Conservation (phyloP, 2,329 filamentous ascomycete species). For the Monosporascus sp. region DNA sequence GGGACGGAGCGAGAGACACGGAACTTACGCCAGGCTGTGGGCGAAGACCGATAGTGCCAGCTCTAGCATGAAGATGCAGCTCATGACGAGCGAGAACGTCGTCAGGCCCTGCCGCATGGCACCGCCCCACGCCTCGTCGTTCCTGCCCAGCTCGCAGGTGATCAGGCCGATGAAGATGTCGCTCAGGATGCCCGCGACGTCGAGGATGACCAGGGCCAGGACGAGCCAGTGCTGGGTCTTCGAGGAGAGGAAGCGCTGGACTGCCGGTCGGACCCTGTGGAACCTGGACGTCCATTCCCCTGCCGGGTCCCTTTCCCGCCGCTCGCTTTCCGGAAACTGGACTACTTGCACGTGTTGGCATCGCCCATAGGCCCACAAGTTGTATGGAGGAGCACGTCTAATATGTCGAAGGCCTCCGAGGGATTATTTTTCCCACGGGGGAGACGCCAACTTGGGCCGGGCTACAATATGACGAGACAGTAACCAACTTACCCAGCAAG, state of each 20-base stretch:
- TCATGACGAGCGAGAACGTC: conserved; percentile 53
- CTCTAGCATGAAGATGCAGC: conserved; percentile 61
- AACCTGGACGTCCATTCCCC: conserved; percentile 6
- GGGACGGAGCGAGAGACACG: background rate
- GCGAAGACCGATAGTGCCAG: conserved; percentile 54
- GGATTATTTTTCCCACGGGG: no score
- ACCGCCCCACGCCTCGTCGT: conserved; percentile 37
- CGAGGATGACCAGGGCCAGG: conserved; percentile 39
- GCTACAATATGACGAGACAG: background rate
- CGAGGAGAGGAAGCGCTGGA: conserved; percentile 26
- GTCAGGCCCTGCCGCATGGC: conserved; percentile 37
- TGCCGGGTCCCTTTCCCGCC: background rate
- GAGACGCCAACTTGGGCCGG: background rate
- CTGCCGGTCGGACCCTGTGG: conserved; percentile 8
- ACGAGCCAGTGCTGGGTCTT: conserved; percentile 41
- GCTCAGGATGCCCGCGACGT: conserved; percentile 39
- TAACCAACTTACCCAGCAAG: conserved; percentile 15
- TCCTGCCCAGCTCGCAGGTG: conserved; percentile 40
- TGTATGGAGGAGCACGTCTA: background rate
- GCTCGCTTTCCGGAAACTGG: conserved; percentile 1
- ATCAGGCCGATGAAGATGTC: conserved; percentile 46
- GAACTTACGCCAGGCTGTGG: conserved; percentile 53
- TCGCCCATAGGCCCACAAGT: background rate
- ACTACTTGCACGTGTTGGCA: background rate
- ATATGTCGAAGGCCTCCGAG: background rate